Percentiles rank a stretch among this genome's conserved stretches.
Evolutionary conservation across 2,329 filamentous ascomycete species (phyloP).

Genomic region (Phyllosticta paracitricarpa): DNA sequence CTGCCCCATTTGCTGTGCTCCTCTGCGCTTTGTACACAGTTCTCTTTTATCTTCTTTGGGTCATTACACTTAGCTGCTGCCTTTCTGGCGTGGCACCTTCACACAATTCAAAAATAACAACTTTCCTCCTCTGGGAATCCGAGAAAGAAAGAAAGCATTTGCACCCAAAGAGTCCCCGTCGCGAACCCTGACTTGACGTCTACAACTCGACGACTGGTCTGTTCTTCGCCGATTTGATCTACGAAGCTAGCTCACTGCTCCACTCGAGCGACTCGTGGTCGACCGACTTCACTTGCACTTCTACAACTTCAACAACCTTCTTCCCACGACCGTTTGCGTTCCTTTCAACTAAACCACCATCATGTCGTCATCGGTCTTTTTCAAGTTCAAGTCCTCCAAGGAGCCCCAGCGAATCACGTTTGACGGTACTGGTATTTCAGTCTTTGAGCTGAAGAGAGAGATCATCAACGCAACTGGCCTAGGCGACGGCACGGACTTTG

Average conservation of each 20-base stretch:
- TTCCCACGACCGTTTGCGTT: not conserved
- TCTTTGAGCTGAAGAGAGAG: constrained; percentile 97
- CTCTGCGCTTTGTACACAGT: constrained; percentile 11
- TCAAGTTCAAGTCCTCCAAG: constrained; percentile 99
- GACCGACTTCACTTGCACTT: not conserved
- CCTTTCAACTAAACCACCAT: not conserved
- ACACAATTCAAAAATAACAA: constrained; percentile 11
- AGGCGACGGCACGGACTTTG: constrained; percentile 92
- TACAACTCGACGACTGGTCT: constrained; percentile 1
- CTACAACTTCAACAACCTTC: not conserved
- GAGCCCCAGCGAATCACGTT: constrained; percentile 91
- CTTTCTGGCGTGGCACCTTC: constrained; percentile 4
- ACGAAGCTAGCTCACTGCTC: not conserved
- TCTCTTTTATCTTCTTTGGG: constrained; percentile 7
- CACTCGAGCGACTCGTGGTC: not conserved
- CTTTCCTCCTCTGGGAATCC: constrained; percentile 10
- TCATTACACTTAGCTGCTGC: constrained; percentile 9
- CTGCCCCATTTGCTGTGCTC: constrained; percentile 4
- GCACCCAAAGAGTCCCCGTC: constrained; percentile 9
- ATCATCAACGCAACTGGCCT: constrained; percentile 92
- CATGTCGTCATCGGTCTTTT: constrained; percentile 97
- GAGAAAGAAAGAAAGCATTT: constrained; percentile 11
- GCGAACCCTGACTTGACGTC: constrained; percentile 7
- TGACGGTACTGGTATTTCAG: constrained; percentile 93
- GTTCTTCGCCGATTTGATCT: constrained; percentile 3